Percentiles rank a stretch among this genome's conserved stretches.
Evolutionary conservation across 257 asterid species (phyloP).

Genomic region (Catharanthus roseus): DNA sequence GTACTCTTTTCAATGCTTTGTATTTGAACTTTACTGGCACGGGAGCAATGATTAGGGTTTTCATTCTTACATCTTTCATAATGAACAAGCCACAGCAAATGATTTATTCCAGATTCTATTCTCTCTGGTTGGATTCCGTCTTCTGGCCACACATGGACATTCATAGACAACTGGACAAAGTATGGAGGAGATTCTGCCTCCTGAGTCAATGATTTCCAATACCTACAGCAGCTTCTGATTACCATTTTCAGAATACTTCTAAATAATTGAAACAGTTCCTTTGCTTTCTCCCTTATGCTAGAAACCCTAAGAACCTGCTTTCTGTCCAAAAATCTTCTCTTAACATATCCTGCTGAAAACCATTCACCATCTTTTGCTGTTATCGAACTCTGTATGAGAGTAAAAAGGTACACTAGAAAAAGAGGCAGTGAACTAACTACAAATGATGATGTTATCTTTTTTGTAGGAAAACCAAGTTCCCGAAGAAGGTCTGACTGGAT

Average conservation of each 20-base stretch:
- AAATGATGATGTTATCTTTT: constrained; percentile 71
- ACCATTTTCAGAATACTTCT: constrained; percentile 38
- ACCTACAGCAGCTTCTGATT: constrained; percentile 55
- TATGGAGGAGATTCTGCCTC: constrained; percentile 99
- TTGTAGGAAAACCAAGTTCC: constrained; percentile 78
- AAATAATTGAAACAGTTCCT: constrained; percentile 38
- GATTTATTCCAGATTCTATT: constrained; percentile 88
- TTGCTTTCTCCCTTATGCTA: constrained; percentile 56
- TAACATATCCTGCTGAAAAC: constrained; percentile 64
- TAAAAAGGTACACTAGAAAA: constrained; percentile 81
- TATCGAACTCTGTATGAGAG: constrained; percentile 93
- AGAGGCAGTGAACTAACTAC: constrained; percentile 83
- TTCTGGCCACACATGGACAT: constrained; percentile 87
- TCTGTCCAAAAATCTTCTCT: constrained; percentile 38
- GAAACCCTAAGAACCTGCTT: constrained; percentile 34
- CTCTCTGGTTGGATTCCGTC: constrained; percentile 99
- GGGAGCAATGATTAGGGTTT: constrained; percentile 48
- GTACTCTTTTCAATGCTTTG: constrained; percentile 86
- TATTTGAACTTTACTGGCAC: constrained; percentile 89
- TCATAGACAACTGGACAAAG: constrained; percentile 92
- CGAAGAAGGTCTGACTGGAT: constrained; percentile 61
- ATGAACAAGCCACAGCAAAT: constrained; percentile 68
- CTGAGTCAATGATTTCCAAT: constrained; percentile 97
- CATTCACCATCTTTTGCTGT: constrained; percentile 98
- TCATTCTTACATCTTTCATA: constrained; percentile 60